Base-by-base conservation (phyloP, 2,329 filamentous ascomycete genomes). In the Penicillium sp. region DNA sequence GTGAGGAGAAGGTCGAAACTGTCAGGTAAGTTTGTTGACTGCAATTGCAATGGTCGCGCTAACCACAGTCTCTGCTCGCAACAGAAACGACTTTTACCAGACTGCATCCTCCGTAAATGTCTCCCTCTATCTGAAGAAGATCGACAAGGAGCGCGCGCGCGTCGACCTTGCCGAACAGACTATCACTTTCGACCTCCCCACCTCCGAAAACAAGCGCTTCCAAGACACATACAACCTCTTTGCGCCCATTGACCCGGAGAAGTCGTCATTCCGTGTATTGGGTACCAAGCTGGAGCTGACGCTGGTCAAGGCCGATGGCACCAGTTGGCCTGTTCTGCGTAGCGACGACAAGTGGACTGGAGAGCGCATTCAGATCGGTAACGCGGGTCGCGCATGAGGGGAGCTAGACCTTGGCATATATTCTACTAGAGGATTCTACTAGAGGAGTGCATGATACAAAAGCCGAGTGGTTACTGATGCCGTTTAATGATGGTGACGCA, bases 71-170 rank as follows among this genome's bases (percentile, higher is more conserved):
- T 34, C 5, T 22, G 12, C 37, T 54, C 35, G 34, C 49, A 15
- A 25, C 70, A 90, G 89, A 61, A 87, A 90, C 73, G 95, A 99
- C 77, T 99, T 94, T 79, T 99, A 99, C 79, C 95, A 99, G 78
- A 98, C 95, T 1, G 82, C 89, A 2, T 85, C 86, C 12, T 88
- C 87, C 14, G 91, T 98, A 58, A 96, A 96, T 66, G 93, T 90
- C 2, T 95, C 91, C 8, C 89, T 97, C 67, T 99, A 96, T 79
- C 84, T 98, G 56, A 99, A 98, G 83, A 98, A 98, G 81, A 96
- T 99, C 70, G 87, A 93, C 79, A 96, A 94, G 78, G 84, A 88
- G 25, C 84, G 81, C 28, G 90, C 92, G 54, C 89, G 85, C 65
- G 84, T 98, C 48, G 81, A 84, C 25, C 94, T 98, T 74, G 75